phyloP scores from a whole-genome alignment of 2,329 filamentous ascomycete genomes.

The Sclerotinia glacialis region DNA sequence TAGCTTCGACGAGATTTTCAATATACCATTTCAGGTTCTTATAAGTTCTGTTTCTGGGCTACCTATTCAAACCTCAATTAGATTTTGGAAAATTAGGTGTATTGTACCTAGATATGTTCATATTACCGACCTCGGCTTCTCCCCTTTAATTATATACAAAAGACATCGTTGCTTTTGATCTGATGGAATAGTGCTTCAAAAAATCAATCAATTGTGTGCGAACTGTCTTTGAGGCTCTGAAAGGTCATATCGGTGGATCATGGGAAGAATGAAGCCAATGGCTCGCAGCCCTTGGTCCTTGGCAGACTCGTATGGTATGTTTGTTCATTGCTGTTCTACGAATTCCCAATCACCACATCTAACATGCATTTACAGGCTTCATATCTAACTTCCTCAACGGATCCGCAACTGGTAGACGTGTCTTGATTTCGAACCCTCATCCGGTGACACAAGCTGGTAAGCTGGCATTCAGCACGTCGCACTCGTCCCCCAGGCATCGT shows the following conservation, averaged over 20 bases:
- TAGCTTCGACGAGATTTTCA: not conserved
- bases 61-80: not conserved
- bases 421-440: slow-evolving; percentile 1
- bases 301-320: slow-evolving; percentile 39
- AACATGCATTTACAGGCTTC: slow-evolving; percentile 31
- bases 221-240: not conserved
- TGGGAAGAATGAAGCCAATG: slow-evolving; percentile 27
- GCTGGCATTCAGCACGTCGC: slow-evolving; percentile 22
- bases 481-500: slow-evolving; percentile 11
- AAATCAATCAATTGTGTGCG: not conserved
- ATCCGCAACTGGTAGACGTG: slow-evolving; percentile 14
- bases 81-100: slow-evolving; percentile 2
- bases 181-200: not conserved
- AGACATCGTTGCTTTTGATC: not conserved
- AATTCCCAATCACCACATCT: slow-evolving; percentile 13
- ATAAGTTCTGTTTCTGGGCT: not conserved
- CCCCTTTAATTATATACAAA: not conserved
- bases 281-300: slow-evolving; percentile 32
- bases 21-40: not conserved
- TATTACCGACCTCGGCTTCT: slow-evolving; percentile 3
- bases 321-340: not conserved
- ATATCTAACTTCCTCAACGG: slow-evolving; percentile 35
- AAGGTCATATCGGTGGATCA: slow-evolving; percentile 15
- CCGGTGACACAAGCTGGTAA: slow-evolving; percentile 18
- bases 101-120: slow-evolving; percentile 11